Conservation (phyloP, 192 early-diverging fungal genomes). For the Mycoemilia scoparia region DNA sequence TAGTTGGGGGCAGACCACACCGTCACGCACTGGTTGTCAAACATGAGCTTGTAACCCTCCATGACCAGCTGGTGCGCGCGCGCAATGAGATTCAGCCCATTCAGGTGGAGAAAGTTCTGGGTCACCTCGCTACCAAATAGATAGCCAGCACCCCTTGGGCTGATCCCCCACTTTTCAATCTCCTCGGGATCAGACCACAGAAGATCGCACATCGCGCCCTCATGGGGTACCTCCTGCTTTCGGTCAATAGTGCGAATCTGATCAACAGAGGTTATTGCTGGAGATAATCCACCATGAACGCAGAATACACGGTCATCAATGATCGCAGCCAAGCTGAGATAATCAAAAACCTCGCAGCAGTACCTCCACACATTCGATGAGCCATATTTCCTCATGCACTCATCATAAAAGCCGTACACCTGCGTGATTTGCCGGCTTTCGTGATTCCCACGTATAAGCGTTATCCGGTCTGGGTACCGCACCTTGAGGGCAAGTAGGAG, state of each 20-base stretch:
- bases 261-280: constrained; percentile 81
- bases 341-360: constrained; percentile 96
- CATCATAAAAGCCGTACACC: constrained; percentile 97
- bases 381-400: constrained; percentile 90
- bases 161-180: constrained; percentile 80
- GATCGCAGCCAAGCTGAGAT: constrained; percentile 80
- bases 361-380: constrained; percentile 93
- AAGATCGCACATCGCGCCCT: constrained; percentile 94
- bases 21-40: constrained; percentile 86
- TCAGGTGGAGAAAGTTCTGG: constrained; percentile 60
- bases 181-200: constrained; percentile 96
- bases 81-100: constrained; percentile 74
- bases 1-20: constrained; percentile 99
- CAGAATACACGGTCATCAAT: constrained; percentile 91
- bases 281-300: constrained; percentile 88
- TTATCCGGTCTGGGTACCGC: constrained; percentile 84
- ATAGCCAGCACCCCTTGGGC: constrained; percentile 94
- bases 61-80: constrained; percentile 94
- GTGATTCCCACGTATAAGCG: constrained; percentile 85
- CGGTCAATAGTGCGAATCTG: constrained; percentile 90
- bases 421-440: constrained; percentile 91
- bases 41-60: constrained; percentile 96
- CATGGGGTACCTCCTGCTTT: constrained; percentile 94
- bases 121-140: constrained; percentile 91
- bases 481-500: constrained; percentile 84